These are phyloP conservation scores for Pseudotsuga menziesii DNA, from an alignment of 75 land plant genomes.

Conservation along the genomic window DNA sequence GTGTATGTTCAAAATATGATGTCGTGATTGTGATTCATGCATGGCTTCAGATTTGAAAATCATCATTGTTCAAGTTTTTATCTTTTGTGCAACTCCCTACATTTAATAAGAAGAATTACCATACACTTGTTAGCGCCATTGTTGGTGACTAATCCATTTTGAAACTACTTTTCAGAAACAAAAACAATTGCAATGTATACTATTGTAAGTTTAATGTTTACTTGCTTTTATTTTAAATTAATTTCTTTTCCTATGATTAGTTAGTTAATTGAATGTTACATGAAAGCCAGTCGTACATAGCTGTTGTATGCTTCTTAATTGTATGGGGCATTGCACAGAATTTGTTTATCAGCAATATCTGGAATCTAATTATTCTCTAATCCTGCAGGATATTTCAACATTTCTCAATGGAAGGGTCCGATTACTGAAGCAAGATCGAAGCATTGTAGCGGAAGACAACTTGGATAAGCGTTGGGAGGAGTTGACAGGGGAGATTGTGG, in stretches of 20 bases:
- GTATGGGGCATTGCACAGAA: background rate
- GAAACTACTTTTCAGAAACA: background rate
- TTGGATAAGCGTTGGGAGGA: slow-evolving; percentile 79
- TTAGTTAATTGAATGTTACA: background rate
- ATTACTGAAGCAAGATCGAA: slow-evolving; percentile 44
- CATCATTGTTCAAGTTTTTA: background rate
- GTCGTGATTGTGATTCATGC: background rate
- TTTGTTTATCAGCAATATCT: background rate
- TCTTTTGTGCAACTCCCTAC: background rate
- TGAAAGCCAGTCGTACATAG: background rate
- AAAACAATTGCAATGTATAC: background rate
- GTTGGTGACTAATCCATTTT: background rate
- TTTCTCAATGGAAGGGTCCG: slow-evolving; percentile 49
- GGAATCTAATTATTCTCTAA: background rate
- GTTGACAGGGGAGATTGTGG: slow-evolving; percentile 64
- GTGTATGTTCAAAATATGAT: background rate
- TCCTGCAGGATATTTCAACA: slow-evolving; percentile 31
- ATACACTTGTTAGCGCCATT: background rate
- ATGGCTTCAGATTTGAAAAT: background rate
- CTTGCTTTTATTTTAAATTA: background rate
- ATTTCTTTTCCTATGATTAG: background rate
- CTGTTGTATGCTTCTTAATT: background rate
- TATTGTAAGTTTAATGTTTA: background rate
- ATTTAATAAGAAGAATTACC: background rate
- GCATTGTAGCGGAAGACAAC: slow-evolving; percentile 70